Evolutionary conservation across 768 basidiomycete species (phyloP).

Genomic region (Mycena leptocephala): DNA sequence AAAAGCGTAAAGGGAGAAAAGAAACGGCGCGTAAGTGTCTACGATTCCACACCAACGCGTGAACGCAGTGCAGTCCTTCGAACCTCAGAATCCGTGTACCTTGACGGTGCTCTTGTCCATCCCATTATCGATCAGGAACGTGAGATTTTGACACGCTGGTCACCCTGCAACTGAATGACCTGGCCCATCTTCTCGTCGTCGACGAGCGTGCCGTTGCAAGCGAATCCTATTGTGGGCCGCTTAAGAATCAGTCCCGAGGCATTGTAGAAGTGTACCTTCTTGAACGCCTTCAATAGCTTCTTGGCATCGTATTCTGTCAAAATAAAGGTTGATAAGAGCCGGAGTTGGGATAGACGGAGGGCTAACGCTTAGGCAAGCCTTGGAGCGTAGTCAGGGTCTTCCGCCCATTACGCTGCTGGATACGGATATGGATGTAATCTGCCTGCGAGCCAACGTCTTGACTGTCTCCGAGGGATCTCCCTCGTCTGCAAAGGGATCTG

Average conservation of each 20-base stretch:
- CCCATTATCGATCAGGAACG: slow-evolving; percentile 89
- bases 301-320: slow-evolving; percentile 92
- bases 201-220: slow-evolving; percentile 97
- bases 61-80: neutral
- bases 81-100: slow-evolving; percentile 86
- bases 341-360: slow-evolving; percentile 18
- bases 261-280: slow-evolving; percentile 78
- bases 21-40: slow-evolving; percentile 18
- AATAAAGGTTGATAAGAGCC: slow-evolving; percentile 28
- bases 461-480: slow-evolving; percentile 84
- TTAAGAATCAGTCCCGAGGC: slow-evolving; percentile 7
- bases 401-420: slow-evolving; percentile 99
- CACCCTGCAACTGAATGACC: slow-evolving; percentile 99
- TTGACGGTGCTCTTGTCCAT: slow-evolving; percentile 86
- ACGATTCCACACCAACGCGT: neutral
- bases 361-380: slow-evolving; percentile 90
- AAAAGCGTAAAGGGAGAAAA: slow-evolving; percentile 34
- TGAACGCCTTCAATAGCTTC: slow-evolving; percentile 99
- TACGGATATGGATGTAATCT: slow-evolving; percentile 95
- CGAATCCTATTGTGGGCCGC: slow-evolving; percentile 77
- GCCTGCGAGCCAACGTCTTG: slow-evolving; percentile 86
- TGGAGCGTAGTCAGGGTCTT: slow-evolving; percentile 99
- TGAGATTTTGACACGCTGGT: slow-evolving; percentile 95
- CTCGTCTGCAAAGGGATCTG: slow-evolving; percentile 98
- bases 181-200: slow-evolving; percentile 96